Evolutionary conservation across 805 yeast species (phyloP).

Genomic region (Barnettozyma vustinii): DNA sequence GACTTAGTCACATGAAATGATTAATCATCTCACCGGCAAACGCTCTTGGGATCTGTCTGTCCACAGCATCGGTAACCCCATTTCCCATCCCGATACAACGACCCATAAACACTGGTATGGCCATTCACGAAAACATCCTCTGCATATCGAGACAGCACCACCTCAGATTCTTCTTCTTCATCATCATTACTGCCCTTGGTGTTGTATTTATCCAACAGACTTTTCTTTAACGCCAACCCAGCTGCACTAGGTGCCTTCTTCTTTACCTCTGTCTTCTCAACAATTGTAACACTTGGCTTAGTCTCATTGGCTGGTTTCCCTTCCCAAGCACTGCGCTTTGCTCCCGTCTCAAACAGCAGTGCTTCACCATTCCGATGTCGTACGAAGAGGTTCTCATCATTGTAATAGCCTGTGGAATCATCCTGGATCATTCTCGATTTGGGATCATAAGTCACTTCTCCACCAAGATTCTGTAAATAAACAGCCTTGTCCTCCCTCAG

Average conservation of each 20-base stretch:
- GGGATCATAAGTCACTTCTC: conserved; percentile 44
- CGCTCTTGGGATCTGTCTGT: conserved; percentile 26
- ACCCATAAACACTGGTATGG: conserved; percentile 40
- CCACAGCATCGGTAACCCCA: conserved; percentile 45
- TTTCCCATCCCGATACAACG: conserved; percentile 34
- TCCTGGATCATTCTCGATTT: conserved; percentile 39
- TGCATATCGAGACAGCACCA: conserved; percentile 24
- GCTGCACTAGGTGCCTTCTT: conserved; percentile 26
- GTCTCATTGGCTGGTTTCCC: conserved; percentile 30
- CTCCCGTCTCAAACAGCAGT: conserved; percentile 19
- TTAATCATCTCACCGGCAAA: conserved; percentile 23
- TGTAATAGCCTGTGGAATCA: conserved; percentile 28
- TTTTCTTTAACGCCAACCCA: conserved; percentile 27
- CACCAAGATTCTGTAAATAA: conserved; percentile 48
- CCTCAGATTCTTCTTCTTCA: conserved; percentile 10
- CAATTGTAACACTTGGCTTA: conserved; percentile 7
- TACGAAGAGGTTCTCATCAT: conserved; percentile 43
- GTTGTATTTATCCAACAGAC: conserved; percentile 37
- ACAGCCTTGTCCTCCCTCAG: conserved; percentile 75
- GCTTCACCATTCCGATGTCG: conserved; percentile 55
- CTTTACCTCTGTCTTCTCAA: too few species aligned
- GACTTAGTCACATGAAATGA: background rate
- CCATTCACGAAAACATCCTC: conserved; percentile 35
- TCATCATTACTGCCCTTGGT: conserved; percentile 13
- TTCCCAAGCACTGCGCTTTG: conserved; percentile 8